These are phyloP conservation scores for Mycena citricolor DNA, from an alignment of 1,284 basidiomycete species.

Conservation along the genomic window DNA sequence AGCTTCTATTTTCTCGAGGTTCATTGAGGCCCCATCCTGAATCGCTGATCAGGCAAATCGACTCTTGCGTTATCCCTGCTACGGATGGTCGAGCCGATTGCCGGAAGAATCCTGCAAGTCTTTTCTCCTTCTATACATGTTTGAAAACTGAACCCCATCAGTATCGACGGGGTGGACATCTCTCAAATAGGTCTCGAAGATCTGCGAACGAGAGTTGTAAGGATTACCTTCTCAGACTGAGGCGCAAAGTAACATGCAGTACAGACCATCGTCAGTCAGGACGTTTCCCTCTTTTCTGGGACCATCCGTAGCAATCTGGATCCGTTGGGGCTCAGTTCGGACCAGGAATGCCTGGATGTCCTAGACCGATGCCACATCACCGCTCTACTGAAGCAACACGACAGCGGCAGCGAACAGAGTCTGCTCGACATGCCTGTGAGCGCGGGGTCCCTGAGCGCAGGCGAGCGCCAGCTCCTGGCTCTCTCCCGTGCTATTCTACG, in stretches of 20 bases:
- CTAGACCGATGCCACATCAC: slow-evolving; percentile 64
- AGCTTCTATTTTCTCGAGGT: slow-evolving; percentile 13
- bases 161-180: slow-evolving; percentile 85
- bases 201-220: slow-evolving; percentile 60
- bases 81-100: slow-evolving; percentile 76
- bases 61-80: slow-evolving; percentile 77
- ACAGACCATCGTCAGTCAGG: slow-evolving; percentile 80
- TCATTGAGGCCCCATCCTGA: slow-evolving; percentile 8
- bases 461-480: slow-evolving; percentile 81
- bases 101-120: slow-evolving; percentile 67
- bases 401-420: slow-evolving; percentile 33
- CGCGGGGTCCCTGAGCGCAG: slow-evolving; percentile 71
- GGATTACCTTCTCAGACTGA: slow-evolving; percentile 22
- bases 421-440: slow-evolving; percentile 66
- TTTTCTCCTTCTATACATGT: background rate
- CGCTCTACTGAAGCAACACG: slow-evolving; percentile 39
- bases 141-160: slow-evolving; percentile 26
- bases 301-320: slow-evolving; percentile 81
- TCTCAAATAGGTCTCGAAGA: slow-evolving; percentile 81
- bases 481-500: slow-evolving; percentile 73
- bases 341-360: slow-evolving; percentile 65
- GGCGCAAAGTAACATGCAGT: slow-evolving; percentile 5
- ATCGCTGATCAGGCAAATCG: slow-evolving; percentile 51
- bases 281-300: slow-evolving; percentile 83
- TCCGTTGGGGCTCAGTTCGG: slow-evolving; percentile 62